Base-by-base conservation (phyloP, 495 filamentous ascomycete genomes). In the Jackrogersella multiformis region DNA sequence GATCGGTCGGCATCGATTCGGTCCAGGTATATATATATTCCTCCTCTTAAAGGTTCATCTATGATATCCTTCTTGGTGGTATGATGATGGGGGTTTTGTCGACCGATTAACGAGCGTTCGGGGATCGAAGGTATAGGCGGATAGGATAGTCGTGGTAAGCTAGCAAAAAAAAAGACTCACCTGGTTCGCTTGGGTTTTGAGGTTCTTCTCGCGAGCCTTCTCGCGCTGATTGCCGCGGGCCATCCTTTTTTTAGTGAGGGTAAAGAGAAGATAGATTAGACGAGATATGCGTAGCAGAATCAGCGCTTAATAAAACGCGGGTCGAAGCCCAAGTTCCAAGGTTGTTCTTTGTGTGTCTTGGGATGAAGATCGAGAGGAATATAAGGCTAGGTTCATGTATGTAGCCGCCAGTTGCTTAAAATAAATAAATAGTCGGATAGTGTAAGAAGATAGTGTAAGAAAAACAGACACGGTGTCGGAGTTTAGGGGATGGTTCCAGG, bases 201-300 rank as follows among this genome's bases (percentile, higher is more conserved):
- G 85, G 72, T 84, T 89, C 79, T 92, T 93, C 78, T 91, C 90
- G 61, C 93, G 90, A 72, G 90, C 91, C 77, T 90, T 91, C 56
- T 97, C 93, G 73, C 93, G 87, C 84, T 97, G 93, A 75, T 97
- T 97, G 67, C 93, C 93, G 75, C 93, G 91, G 60, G 93, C 87
- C 93, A 97, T 97, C 32, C 75, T 53, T 30, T 56, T 58, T 20
- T 56, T 58, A 30, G 7, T 20, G 56, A 42, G 18, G 26, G 16
- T 36, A 21, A 44, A 61, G 45, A 13, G 38, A 48, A 55, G 61
- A 18, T 9, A 52, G 9, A 51, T 32, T 55, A 46, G 18, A 41
- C 39, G 24, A 60, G 48, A 16, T 58, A 56, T 52, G 16, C 23
- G 56, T 63, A 46, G 21, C 15, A 51, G 20, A 45, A 65, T 30